Evolutionary conservation across 1,284 basidiomycete genomes (phyloP).

Genomic region (Trametes sp.): DNA sequence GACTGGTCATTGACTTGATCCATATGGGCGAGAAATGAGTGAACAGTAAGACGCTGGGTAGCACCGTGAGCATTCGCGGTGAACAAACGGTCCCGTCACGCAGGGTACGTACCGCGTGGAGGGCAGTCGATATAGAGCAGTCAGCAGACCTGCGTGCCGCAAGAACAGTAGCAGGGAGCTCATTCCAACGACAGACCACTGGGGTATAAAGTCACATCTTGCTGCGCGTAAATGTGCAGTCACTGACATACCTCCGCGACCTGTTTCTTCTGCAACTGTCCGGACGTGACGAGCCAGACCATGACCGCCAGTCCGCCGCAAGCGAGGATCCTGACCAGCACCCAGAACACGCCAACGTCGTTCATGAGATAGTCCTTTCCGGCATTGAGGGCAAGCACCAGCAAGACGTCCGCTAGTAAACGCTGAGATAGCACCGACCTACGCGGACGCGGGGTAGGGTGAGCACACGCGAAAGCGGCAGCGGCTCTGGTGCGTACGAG

Average conservation of each 20-base stretch:
- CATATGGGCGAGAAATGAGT: conserved; percentile 72
- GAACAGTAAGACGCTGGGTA: conserved; percentile 66
- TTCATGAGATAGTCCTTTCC: conserved; percentile 70
- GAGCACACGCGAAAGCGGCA: not conserved
- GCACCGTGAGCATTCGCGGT: not conserved
- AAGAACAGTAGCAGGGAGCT: conserved; percentile 72
- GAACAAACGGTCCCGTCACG: not conserved
- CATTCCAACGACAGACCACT: conserved; percentile 76
- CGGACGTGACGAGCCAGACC: conserved; percentile 62
- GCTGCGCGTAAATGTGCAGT: not conserved
- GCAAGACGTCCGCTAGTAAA: conserved; percentile 63
- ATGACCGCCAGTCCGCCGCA: conserved; percentile 67
- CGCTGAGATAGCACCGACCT: conserved; percentile 61
- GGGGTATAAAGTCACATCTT: no score
- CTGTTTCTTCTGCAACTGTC: conserved; percentile 58
- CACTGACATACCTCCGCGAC: conserved; percentile 59
- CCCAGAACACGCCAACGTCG: conserved; percentile 77
- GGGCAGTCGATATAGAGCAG: conserved; percentile 70
- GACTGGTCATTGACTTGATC: conserved; percentile 59
- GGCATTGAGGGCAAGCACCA: conserved; percentile 67
- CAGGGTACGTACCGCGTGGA: conserved; percentile 59
- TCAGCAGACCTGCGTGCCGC: conserved; percentile 66
- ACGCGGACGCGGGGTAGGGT: not conserved
- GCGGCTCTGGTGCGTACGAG: conserved; percentile 15
- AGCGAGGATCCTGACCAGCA: conserved; percentile 72